Conservation (phyloP, 805 yeast species). For the Candida vartiovaarae region DNA sequence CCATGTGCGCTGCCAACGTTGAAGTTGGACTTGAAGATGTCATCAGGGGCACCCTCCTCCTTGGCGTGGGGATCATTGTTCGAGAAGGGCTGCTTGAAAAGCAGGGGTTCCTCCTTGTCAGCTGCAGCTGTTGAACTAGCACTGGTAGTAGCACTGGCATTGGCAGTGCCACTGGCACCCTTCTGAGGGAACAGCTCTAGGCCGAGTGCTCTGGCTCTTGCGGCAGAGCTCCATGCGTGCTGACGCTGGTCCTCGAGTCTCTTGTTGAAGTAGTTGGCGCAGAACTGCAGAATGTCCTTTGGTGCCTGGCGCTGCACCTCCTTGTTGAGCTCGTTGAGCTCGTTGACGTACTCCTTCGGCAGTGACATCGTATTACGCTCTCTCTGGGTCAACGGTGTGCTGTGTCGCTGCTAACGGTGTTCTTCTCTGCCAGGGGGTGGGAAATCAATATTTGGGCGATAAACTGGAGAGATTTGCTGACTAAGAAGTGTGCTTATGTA, state of each 20-base stretch:
- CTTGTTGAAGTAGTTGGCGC: constrained; percentile 62
- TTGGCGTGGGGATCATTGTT: constrained; percentile 57
- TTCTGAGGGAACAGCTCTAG: constrained; percentile 37
- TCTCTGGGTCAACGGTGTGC: too few species aligned
- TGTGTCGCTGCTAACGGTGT: too few species aligned
- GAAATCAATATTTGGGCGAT: too few species aligned
- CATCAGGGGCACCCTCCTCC: constrained; percentile 18
- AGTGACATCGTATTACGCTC: constrained; percentile 23
- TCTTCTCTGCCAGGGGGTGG: too few species aligned
- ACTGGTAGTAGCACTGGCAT: too few species aligned
- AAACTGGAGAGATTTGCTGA: too few species aligned
- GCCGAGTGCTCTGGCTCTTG: constrained; percentile 43
- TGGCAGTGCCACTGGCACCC: background rate
- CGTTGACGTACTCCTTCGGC: constrained; percentile 37
- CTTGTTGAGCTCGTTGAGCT: constrained; percentile 55
- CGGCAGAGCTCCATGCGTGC: constrained; percentile 43
- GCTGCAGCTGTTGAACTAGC: too few species aligned
- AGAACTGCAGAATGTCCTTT: constrained; percentile 62
- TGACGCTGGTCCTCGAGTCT: constrained; percentile 55
- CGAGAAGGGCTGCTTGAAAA: constrained; percentile 41
- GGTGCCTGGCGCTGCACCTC: constrained; percentile 53
- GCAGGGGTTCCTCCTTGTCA: constrained; percentile 7
- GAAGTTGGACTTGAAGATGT: constrained; percentile 20
- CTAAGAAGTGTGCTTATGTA: too few species aligned
- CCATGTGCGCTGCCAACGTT: constrained; percentile 19